phyloP scores from a whole-genome alignment of 495 filamentous ascomycete species.

The Hypoxylon cercidicola region DNA sequence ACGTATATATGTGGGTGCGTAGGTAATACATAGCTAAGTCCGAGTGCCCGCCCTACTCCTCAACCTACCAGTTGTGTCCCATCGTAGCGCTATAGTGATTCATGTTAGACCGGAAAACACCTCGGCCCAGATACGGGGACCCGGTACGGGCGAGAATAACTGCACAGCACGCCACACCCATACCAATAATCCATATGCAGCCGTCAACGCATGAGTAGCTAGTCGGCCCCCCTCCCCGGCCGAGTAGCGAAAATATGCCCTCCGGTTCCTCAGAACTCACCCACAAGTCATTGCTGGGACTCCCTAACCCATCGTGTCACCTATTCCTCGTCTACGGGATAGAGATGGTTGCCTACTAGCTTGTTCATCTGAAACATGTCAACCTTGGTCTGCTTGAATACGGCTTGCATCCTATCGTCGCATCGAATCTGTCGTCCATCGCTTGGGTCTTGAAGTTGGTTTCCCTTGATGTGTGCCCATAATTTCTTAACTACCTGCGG shows the following conservation, averaged over 20 bases:
- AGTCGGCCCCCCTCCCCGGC: not conserved
- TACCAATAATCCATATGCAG: slow-evolving; percentile 13
- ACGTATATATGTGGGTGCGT: no score
- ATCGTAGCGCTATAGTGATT: slow-evolving; percentile 13
- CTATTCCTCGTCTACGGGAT: slow-evolving; percentile 61
- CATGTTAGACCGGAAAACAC: not conserved
- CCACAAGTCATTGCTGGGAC: not conserved
- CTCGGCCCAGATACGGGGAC: not conserved
- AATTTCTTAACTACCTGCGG: slow-evolving; percentile 95
- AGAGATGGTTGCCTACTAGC: slow-evolving; percentile 64
- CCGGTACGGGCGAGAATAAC: slow-evolving; percentile 9
- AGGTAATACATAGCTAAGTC: no score
- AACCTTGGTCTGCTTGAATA: slow-evolving; percentile 90
- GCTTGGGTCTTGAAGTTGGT: slow-evolving; percentile 86
- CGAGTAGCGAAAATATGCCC: not conserved
- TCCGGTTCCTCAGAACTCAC: not conserved
- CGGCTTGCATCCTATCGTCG: slow-evolving; percentile 86
- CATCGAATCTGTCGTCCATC: slow-evolving; percentile 93
- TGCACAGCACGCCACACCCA: slow-evolving; percentile 20
- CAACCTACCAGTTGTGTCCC: slow-evolving; percentile 19
- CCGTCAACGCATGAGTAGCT: not conserved
- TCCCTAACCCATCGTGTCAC: not conserved
- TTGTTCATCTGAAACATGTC: slow-evolving; percentile 99
- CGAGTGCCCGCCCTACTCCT: slow-evolving; percentile 9
- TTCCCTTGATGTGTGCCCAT: slow-evolving; percentile 91